Evolutionary conservation across 257 asterid genomes (phyloP).

Genomic region (Paulownia fortunei): DNA sequence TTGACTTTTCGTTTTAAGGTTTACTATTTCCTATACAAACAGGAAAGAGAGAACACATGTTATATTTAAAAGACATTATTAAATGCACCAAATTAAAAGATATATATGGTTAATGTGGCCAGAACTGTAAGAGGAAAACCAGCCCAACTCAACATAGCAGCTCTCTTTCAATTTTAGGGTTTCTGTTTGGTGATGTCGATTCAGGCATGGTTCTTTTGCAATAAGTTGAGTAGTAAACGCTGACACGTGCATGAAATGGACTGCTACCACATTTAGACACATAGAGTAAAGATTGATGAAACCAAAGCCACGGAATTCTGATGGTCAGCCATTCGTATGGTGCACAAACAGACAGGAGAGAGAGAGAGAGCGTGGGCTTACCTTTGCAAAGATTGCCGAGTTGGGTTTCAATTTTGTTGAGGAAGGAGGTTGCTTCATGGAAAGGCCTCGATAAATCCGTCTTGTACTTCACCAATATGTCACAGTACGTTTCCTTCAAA

Average conservation of each 20-base stretch:
- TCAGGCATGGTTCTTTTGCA: not conserved
- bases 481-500: slow-evolving; percentile 78
- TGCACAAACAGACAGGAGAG: not conserved
- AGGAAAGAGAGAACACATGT: slow-evolving; percentile 20
- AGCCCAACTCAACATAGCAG: not conserved
- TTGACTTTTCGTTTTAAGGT: slow-evolving; percentile 34
- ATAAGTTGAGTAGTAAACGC: not conserved
- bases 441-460: slow-evolving; percentile 83
- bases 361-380: slow-evolving; percentile 21
- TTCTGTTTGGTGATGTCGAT: slow-evolving; percentile 18
- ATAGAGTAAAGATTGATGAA: not conserved
- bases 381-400: slow-evolving; percentile 76
- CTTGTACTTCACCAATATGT: slow-evolving; percentile 79
- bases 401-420: slow-evolving; percentile 70
- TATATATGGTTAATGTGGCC: not conserved
- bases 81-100: not conserved
- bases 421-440: slow-evolving; percentile 82
- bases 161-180: slow-evolving; percentile 38
- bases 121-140: not conserved
- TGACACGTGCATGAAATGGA: slow-evolving; percentile 33
- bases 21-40: slow-evolving; percentile 33
- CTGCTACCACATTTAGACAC: not conserved
- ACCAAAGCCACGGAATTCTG: not conserved
- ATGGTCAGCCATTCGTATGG: not conserved
- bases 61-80: slow-evolving; percentile 24